These are phyloP conservation scores for Aspergillus neotritici DNA, from an alignment of 2,329 filamentous ascomycete genomes.

Conservation along the genomic window DNA sequence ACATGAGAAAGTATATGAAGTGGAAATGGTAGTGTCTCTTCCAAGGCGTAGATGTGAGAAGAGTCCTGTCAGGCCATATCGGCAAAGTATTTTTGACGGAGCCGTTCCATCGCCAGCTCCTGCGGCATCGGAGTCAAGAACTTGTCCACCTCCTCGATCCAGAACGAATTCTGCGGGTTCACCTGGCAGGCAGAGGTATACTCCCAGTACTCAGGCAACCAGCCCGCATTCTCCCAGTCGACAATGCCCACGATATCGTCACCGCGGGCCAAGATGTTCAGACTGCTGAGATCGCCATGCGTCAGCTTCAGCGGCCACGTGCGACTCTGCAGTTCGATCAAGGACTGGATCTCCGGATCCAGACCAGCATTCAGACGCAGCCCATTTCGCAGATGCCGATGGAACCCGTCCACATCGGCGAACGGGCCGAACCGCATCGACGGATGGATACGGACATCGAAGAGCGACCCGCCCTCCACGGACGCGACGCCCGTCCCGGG, in stretches of 20 bases:
- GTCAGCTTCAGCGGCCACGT: slow-evolving; percentile 40
- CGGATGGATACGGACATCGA: slow-evolving; percentile 25
- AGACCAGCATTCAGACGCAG: slow-evolving; percentile 24
- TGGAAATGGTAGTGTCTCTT: slow-evolving; percentile 1
- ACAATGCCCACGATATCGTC: slow-evolving; percentile 39
- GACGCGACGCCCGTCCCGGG: slow-evolving; percentile 23
- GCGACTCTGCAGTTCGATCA: slow-evolving; percentile 29
- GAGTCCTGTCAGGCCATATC: slow-evolving; percentile 11
- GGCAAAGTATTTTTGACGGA: slow-evolving; percentile 34
- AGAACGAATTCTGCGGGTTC: slow-evolving; percentile 37
- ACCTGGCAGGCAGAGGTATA: slow-evolving; percentile 37
- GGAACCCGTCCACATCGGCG: slow-evolving; percentile 30
- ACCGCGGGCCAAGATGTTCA: slow-evolving; percentile 29
- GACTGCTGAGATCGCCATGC: slow-evolving; percentile 47
- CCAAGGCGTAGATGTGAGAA: slow-evolving; percentile 1
- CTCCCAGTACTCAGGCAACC: slow-evolving; percentile 29
- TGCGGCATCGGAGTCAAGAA: slow-evolving; percentile 36
- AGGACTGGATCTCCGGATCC: slow-evolving; percentile 24
- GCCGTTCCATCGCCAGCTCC: slow-evolving; percentile 38
- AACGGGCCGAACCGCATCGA: slow-evolving; percentile 30
- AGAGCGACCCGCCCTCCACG: slow-evolving; percentile 29
- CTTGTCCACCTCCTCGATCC: slow-evolving; percentile 35
- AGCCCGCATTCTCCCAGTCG: slow-evolving; percentile 29
- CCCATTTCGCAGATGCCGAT: slow-evolving; percentile 30
- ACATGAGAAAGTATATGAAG: slow-evolving; percentile 1